A percentile compares a stretch with the other conserved stretches of the same genome.
Conservation (phyloP, 2,329 filamentous ascomycete species). For the Fusarium nematophilum region DNA sequence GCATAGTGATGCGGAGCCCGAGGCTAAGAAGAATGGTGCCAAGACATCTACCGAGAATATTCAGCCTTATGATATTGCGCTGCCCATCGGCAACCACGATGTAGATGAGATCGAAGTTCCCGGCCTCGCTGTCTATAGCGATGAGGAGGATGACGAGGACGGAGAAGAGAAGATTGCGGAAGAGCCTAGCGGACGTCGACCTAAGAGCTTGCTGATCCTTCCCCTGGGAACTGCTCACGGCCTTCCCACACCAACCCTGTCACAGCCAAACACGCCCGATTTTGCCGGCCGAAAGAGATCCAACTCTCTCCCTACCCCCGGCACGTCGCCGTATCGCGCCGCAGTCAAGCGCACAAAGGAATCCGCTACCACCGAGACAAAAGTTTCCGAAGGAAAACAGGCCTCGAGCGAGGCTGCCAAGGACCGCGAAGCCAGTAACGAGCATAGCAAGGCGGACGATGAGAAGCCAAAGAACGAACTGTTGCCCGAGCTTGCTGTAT, state of each 20-base stretch:
- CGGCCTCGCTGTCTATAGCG: conserved; percentile 70
- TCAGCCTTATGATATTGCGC: conserved; percentile 64
- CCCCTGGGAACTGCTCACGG: conserved; percentile 40
- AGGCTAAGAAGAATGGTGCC: conserved; percentile 22
- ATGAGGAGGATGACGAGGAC: conserved; percentile 68
- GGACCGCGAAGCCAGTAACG: conserved; percentile 5
- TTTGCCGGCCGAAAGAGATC: conserved; percentile 49
- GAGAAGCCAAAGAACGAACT: conserved; percentile 20
- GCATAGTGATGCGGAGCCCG: conserved; percentile 45
- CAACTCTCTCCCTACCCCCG: conserved; percentile 43
- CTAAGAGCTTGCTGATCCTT: conserved; percentile 56
- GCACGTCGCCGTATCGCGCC: conserved; percentile 38
- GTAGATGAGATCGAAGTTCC: conserved; percentile 85
- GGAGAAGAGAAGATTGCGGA: conserved; percentile 48
- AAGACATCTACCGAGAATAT: conserved; percentile 42
- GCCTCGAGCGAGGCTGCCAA: conserved; percentile 17
- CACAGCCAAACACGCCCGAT: conserved; percentile 51
- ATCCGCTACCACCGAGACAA: background rate
- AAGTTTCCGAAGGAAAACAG: conserved; percentile 8
- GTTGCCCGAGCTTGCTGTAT: conserved; percentile 15
- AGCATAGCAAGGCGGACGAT: conserved; percentile 8
- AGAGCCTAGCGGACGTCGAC: conserved; percentile 51
- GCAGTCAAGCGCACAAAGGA: conserved; percentile 27
- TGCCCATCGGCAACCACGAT: conserved; percentile 75
- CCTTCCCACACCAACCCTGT: conserved; percentile 48